These are phyloP conservation scores for Coemansia sp. DNA, from an alignment of 192 early-diverging fungal genomes.

Conservation along the genomic window DNA sequence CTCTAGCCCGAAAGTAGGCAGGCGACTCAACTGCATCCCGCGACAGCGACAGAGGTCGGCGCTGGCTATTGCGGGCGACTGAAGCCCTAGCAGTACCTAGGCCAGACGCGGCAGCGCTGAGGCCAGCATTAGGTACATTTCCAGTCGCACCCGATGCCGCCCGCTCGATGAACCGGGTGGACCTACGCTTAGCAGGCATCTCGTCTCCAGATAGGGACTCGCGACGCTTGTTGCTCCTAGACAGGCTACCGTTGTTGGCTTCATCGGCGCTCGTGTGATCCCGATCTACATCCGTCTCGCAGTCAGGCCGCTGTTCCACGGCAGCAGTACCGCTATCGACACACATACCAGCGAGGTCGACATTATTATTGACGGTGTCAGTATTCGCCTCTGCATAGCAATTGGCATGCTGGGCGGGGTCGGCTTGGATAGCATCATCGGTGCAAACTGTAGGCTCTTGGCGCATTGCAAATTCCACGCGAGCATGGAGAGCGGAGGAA, in stretches of 20 bases:
- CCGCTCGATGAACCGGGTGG: conserved; percentile 46
- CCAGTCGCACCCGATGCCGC: neutral
- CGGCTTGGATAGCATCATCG: neutral
- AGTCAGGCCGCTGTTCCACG: neutral
- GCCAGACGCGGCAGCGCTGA: neutral
- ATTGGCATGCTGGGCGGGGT: neutral
- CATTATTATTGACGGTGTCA: neutral
- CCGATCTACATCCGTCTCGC: neutral
- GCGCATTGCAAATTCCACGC: neutral
- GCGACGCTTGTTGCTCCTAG: conserved; percentile 14
- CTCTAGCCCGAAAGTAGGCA: conserved; percentile 10
- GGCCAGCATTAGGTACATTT: neutral
- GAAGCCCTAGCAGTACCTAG: neutral
- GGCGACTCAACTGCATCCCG: conserved; percentile 13
- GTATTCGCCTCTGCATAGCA: neutral
- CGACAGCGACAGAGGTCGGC: neutral
- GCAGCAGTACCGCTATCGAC: neutral
- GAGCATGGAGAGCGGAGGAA: neutral
- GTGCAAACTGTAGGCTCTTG: neutral
- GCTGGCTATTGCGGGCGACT: neutral
- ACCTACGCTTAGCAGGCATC: conserved; percentile 45
- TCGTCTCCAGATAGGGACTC: conserved; percentile 46
- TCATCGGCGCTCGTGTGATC: neutral
- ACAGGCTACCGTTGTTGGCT: neutral
- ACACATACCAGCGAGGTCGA: neutral